Percentiles rank a stretch among this genome's conserved stretches.
phyloP scores from a whole-genome alignment of 1,284 basidiomycete species.

The Fomitopsis palustris region DNA sequence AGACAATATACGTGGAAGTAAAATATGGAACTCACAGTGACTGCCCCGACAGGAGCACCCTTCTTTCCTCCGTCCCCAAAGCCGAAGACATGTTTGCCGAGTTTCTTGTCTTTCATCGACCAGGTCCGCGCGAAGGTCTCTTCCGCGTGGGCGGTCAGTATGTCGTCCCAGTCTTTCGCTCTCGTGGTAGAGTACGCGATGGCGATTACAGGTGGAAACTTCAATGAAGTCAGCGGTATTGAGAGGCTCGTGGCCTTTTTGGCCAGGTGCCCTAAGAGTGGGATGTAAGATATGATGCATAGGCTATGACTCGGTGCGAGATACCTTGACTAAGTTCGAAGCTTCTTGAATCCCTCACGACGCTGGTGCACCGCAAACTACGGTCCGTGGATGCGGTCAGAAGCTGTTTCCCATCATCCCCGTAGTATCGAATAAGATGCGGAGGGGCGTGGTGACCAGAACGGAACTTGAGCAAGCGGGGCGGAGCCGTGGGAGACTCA shows the following conservation, averaged over 20 bases:
- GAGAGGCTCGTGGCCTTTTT: slow-evolving; percentile 84
- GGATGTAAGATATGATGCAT: not conserved
- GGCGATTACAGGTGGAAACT: slow-evolving; percentile 75
- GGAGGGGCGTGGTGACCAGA: slow-evolving; percentile 93
- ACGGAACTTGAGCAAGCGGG: slow-evolving; percentile 87
- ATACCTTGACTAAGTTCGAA: slow-evolving; percentile 94
- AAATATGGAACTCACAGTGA: slow-evolving; percentile 46
- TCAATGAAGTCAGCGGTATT: slow-evolving; percentile 76
- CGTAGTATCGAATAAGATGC: slow-evolving; percentile 92
- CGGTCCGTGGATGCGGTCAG: slow-evolving; percentile 87
- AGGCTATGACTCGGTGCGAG: not conserved
- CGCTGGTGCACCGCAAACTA: slow-evolving; percentile 84
- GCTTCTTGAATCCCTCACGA: slow-evolving; percentile 90
- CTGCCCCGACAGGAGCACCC: slow-evolving; percentile 44
- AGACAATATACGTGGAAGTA: not conserved
- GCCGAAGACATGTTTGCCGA: slow-evolving; percentile 72
- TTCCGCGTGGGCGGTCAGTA: slow-evolving; percentile 85
- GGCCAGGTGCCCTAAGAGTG: slow-evolving; percentile 63
- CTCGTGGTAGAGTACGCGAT: slow-evolving; percentile 80
- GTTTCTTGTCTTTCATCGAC: slow-evolving; percentile 79
- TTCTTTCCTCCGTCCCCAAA: slow-evolving; percentile 48
- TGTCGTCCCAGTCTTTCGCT: slow-evolving; percentile 97
- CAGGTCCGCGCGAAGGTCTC: slow-evolving; percentile 82
- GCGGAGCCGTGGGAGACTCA: slow-evolving; percentile 84
- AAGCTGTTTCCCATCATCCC: slow-evolving; percentile 93